Evolutionary conservation across 2,329 filamentous ascomycete genomes (phyloP).

Genomic region (Teratosphaeriaceae sp.): DNA sequence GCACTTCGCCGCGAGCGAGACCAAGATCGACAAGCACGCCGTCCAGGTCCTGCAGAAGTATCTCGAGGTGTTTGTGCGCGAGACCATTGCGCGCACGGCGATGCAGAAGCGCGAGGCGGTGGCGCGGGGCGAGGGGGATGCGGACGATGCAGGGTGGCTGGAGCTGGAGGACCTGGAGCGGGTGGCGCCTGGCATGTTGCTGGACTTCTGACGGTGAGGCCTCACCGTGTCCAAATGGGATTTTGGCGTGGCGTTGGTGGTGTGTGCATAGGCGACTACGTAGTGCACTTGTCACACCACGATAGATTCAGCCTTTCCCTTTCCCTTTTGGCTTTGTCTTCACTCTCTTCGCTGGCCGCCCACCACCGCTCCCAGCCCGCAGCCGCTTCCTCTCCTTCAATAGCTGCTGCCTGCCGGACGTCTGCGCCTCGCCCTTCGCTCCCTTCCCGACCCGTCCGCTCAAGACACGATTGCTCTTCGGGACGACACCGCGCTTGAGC

Average conservation of each 20-base stretch:
- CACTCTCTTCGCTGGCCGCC: conserved; percentile 7
- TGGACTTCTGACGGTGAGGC: conserved; percentile 70
- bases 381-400: conserved; percentile 13
- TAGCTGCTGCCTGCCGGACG: conserved; percentile 13
- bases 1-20: conserved; percentile 64
- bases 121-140: conserved; percentile 20
- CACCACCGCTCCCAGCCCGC: background rate
- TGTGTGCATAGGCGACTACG: too few species aligned
- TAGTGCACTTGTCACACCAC: too few species aligned
- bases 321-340: conserved; percentile 11
- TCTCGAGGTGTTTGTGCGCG: conserved; percentile 82
- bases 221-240: too few species aligned
- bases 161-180: conserved; percentile 87
- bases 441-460: conserved; percentile 13
- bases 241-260: too few species aligned
- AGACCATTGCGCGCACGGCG: conserved; percentile 74
- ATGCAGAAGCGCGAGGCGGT: conserved; percentile 54
- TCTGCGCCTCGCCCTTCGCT: conserved; percentile 1
- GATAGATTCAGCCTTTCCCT: conserved; percentile 3
- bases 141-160: conserved; percentile 33
- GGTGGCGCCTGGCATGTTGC: conserved; percentile 71
- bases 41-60: conserved; percentile 75
- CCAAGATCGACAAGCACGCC: conserved; percentile 69
- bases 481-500: conserved; percentile 11
- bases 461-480: conserved; percentile 6